These are phyloP conservation scores for Pythium diclinum DNA, from an alignment of 352 stramenopile genomes.

Conservation along the genomic window DNA sequence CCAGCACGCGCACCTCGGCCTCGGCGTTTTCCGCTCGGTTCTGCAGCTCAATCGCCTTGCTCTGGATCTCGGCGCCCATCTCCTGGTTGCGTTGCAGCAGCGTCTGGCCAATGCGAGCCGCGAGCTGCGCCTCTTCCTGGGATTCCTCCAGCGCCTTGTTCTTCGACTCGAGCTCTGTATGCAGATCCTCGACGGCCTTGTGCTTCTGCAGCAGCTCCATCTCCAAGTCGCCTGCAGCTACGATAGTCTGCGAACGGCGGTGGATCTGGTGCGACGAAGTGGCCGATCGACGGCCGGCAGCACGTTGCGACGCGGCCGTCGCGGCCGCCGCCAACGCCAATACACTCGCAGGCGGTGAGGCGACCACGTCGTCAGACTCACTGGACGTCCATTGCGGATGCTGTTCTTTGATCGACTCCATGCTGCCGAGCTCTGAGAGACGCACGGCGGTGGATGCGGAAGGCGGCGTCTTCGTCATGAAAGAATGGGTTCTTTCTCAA, in stretches of 20 bases:
- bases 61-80: conserved; percentile 42
- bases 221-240: conserved; percentile 31
- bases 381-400: conserved; percentile 5
- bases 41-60: conserved; percentile 32
- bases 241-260: conserved; percentile 40
- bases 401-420: conserved; percentile 14
- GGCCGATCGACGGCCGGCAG: neutral
- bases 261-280: conserved; percentile 12
- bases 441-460: neutral
- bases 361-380: neutral
- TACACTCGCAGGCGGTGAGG: conserved; percentile 4
- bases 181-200: conserved; percentile 43
- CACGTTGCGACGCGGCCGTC: conserved; percentile 11
- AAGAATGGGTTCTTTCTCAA: neutral
- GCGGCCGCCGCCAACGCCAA: conserved; percentile 14
- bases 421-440: neutral
- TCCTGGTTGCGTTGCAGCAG: conserved; percentile 48
- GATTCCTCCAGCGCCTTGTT: conserved; percentile 47
- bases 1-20: conserved; percentile 38
- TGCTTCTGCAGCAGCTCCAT: conserved; percentile 36
- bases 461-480: conserved; percentile 7
- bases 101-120: conserved; percentile 46
- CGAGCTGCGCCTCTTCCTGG: conserved; percentile 47
- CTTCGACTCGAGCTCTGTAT: conserved; percentile 45
- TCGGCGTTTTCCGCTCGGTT: conserved; percentile 42